These are phyloP conservation scores for Geranomyces variabilis DNA, from an alignment of 192 early-diverging fungal species.

Conservation along the genomic window DNA sequence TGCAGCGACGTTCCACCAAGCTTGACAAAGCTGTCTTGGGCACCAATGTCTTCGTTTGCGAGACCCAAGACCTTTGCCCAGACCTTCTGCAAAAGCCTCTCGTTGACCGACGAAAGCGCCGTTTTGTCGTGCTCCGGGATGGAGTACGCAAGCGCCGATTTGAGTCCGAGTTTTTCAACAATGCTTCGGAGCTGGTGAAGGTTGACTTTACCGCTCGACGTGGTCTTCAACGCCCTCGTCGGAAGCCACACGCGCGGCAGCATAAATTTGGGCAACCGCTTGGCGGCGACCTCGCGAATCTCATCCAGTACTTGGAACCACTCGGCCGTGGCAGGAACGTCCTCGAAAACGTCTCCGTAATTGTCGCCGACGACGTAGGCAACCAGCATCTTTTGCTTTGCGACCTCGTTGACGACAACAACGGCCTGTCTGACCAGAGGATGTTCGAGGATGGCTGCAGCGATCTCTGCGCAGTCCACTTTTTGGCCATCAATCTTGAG, in stretches of 20 bases:
- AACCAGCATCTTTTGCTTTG: constrained; percentile 3
- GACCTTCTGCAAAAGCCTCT: constrained; percentile 5
- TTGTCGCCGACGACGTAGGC: constrained; percentile 1
- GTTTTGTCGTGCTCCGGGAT: not conserved
- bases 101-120: not conserved
- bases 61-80: not conserved
- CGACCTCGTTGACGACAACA: not conserved
- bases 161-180: not conserved
- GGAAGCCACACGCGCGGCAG: constrained; percentile 8
- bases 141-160: not conserved
- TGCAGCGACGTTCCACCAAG: not conserved
- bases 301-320: not conserved
- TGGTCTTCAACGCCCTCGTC: not conserved
- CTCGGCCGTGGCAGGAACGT: not conserved
- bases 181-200: not conserved
- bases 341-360: not conserved
- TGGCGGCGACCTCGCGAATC: constrained; percentile 3
- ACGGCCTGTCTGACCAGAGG: not conserved
- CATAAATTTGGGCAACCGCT: not conserved
- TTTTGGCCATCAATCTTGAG: constrained; percentile 53
- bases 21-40: constrained; percentile 6
- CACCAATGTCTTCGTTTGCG: constrained; percentile 1
- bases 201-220: constrained; percentile 7
- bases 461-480: not conserved
- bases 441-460: constrained; percentile 5